phyloP scores from a whole-genome alignment of 495 filamentous ascomycete genomes.

The Parathielavia appendiculata region DNA sequence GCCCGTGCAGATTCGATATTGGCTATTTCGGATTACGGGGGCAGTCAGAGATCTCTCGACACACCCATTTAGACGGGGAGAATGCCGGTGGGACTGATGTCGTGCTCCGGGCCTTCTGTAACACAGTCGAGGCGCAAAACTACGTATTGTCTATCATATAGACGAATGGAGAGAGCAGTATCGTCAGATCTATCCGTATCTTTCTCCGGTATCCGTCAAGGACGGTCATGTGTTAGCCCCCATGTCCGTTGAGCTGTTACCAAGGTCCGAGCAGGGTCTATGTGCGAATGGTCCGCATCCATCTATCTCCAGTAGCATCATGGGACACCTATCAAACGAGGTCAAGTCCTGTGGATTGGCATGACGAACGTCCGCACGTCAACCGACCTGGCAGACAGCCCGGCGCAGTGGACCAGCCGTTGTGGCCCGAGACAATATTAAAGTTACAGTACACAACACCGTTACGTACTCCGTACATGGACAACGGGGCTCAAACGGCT shows the following conservation, averaged over 20 bases:
- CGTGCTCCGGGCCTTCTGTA: slow-evolving; percentile 19
- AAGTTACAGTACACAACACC: not conserved
- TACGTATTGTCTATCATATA: slow-evolving; percentile 17
- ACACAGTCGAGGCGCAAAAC: slow-evolving; percentile 29
- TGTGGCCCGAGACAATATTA: not conserved
- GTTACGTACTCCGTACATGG: not conserved
- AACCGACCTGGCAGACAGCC: slow-evolving; percentile 8
- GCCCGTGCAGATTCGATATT: slow-evolving; percentile 26
- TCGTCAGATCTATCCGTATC: no score
- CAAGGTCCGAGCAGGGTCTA: not conserved
- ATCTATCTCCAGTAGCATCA: no score
- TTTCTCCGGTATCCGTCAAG: no score
- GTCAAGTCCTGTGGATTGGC: no score
- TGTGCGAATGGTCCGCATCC: no score
- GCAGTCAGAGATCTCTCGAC: slow-evolving; percentile 21
- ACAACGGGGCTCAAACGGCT: not conserved
- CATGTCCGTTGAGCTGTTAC: not conserved
- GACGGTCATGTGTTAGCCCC: no score
- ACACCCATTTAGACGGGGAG: slow-evolving; percentile 37
- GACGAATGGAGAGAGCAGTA: not conserved
- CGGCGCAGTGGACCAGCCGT: slow-evolving; percentile 26
- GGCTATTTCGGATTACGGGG: slow-evolving; percentile 25
- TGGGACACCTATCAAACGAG: no score
- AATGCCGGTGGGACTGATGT: slow-evolving; percentile 33
- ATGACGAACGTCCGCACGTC: not conserved